Conservation (phyloP, 257 asterid species). For the Mentha longifolia region DNA sequence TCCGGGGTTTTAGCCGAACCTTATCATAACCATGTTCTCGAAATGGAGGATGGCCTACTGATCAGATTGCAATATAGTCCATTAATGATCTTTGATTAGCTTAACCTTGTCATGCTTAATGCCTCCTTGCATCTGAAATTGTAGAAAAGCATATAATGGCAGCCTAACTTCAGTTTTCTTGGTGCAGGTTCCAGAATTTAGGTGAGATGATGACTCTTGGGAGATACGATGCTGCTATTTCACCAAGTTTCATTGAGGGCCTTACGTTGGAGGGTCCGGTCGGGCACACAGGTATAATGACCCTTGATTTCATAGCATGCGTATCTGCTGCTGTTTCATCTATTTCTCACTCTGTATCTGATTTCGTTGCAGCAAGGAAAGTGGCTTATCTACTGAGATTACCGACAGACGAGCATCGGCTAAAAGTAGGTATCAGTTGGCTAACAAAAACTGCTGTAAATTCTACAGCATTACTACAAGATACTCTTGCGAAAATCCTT, state of each 20-base stretch:
- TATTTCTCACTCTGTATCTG: constrained; percentile 3
- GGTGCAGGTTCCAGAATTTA: constrained; percentile 79
- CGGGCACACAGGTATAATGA: constrained; percentile 81
- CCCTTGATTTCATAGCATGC: constrained; percentile 27
- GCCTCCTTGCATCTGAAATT: background rate
- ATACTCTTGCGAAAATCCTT: constrained; percentile 63
- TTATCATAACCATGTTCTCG: background rate
- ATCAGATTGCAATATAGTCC: background rate
- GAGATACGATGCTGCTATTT: constrained; percentile 78
- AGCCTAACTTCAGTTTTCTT: constrained; percentile 17
- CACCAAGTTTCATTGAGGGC: constrained; percentile 86
- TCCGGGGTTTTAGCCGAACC: background rate
- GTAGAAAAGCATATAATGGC: background rate
- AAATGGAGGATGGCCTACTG: background rate
- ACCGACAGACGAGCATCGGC: constrained; percentile 90
- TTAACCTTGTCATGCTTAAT: background rate
- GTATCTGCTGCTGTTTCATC: background rate
- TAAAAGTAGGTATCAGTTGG: constrained; percentile 95
- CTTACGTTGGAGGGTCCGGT: constrained; percentile 86
- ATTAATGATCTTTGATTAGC: background rate
- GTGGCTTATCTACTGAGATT: constrained; percentile 80
- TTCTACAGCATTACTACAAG: constrained; percentile 74
- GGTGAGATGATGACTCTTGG: constrained; percentile 99
- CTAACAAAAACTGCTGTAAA: constrained; percentile 78
- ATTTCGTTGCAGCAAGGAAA: constrained; percentile 73